Conservation (phyloP, 371 early-diverging fungal genomes). For the Choanephora cucurbitarum region DNA sequence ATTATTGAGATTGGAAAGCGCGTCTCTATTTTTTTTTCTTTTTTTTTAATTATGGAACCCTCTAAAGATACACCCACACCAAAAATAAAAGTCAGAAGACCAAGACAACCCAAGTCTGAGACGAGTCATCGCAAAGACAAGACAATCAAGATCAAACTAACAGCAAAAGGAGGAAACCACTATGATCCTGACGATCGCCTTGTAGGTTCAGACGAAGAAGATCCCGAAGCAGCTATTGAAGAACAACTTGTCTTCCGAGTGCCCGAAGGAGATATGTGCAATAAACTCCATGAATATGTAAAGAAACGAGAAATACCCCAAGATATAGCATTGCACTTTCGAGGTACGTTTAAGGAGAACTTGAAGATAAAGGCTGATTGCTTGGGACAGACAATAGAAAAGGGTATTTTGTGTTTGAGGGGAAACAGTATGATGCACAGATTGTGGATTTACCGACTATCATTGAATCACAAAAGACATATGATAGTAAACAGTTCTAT, state of each 20-base stretch:
- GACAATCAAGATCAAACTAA: constrained; percentile 38
- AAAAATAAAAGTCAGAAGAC: constrained; percentile 22
- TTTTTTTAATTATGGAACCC: too few species aligned
- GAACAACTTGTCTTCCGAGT: constrained; percentile 85
- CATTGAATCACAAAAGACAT: constrained; percentile 94
- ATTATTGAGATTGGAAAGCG: too few species aligned
- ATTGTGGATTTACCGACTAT: constrained; percentile 96
- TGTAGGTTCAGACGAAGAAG: constrained; percentile 57
- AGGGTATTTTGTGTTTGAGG: constrained; percentile 69
- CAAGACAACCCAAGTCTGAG: constrained; percentile 15
- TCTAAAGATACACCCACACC: constrained; percentile 12
- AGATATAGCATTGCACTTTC: constrained; percentile 62
- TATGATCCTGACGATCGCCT: constrained; percentile 1
- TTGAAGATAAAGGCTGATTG: too few species aligned
- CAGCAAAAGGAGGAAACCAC: constrained; percentile 21
- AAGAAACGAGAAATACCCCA: constrained; percentile 70
- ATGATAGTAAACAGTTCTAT: constrained; percentile 93
- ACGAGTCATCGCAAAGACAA: constrained; percentile 24
- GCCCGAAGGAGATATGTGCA: constrained; percentile 63
- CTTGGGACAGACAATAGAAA: constrained; percentile 78
- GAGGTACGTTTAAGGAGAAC: too few species aligned
- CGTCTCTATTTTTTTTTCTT: too few species aligned
- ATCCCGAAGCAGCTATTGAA: constrained; percentile 66
- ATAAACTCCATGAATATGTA: constrained; percentile 68
- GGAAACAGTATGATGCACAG: constrained; percentile 59